Conservation (phyloP, 148 eudicot genomes). For the Limonium bicolor region DNA sequence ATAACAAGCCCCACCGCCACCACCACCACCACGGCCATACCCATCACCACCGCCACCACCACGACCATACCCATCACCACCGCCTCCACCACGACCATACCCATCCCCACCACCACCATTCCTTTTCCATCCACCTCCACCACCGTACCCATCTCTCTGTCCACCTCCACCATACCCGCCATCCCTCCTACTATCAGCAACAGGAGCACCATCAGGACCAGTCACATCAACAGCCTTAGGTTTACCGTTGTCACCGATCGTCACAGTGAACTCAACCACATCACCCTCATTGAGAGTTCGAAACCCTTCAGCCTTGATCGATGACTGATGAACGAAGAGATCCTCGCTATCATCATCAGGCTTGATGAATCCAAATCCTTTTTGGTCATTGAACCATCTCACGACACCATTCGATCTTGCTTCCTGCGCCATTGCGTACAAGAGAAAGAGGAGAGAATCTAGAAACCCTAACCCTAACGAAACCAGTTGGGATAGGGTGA, state of each 20-base stretch:
- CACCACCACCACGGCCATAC: neutral
- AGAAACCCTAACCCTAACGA: slow-evolving; percentile 14
- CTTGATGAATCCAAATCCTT: slow-evolving; percentile 66
- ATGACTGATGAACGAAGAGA: slow-evolving; percentile 55
- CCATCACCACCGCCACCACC: neutral
- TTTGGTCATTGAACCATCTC: slow-evolving; percentile 28
- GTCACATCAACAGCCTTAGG: slow-evolving; percentile 54
- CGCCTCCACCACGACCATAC: slow-evolving; percentile 9
- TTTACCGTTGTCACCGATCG: slow-evolving; percentile 16
- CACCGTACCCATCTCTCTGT: neutral
- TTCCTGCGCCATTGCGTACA: slow-evolving; percentile 19
- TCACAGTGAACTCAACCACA: slow-evolving; percentile 36
- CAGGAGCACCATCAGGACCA: slow-evolving; percentile 21
- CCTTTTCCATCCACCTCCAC: neutral
- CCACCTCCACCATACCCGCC: slow-evolving; percentile 13
- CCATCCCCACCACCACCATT: slow-evolving; percentile 4
- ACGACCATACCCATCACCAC: slow-evolving; percentile 10
- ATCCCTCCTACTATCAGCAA: slow-evolving; percentile 4
- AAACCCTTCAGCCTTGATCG: slow-evolving; percentile 45
- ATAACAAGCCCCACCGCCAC: slow-evolving; percentile 17
- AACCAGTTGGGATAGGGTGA: too few relatives aligned
- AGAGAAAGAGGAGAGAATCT: neutral
- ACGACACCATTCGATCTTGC: slow-evolving; percentile 24
- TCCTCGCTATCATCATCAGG: slow-evolving; percentile 51
- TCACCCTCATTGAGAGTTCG: slow-evolving; percentile 31